A percentile compares a stretch with the other conserved stretches of the same genome.
Evolutionary conservation across 306 rosid species (phyloP).

Genomic region (Fragaria iinumae): DNA sequence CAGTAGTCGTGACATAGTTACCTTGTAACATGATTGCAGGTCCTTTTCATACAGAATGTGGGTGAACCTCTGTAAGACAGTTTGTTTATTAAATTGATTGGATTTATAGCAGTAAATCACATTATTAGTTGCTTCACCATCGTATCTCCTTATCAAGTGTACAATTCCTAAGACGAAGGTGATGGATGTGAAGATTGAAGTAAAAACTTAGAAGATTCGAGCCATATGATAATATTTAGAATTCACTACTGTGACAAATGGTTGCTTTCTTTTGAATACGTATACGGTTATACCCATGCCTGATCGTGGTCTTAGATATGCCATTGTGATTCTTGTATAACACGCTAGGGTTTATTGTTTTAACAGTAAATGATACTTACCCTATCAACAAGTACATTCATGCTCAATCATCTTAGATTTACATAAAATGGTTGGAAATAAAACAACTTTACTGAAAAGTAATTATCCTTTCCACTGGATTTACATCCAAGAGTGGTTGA

Average conservation of each 20-base stretch:
- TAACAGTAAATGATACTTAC: too few species aligned
- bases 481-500: too few species aligned
- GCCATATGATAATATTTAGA: not conserved
- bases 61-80: not conserved
- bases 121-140: not conserved
- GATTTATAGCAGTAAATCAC: not conserved
- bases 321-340: not conserved
- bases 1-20: not conserved
- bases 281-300: not conserved
- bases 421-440: too few species aligned
- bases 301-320: not conserved
- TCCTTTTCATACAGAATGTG: not conserved
- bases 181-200: not conserved
- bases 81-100: not conserved
- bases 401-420: too few species aligned
- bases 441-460: too few species aligned
- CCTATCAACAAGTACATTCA: too few species aligned
- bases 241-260: not conserved
- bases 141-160: not conserved
- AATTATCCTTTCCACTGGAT: too few species aligned
- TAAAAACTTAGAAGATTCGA: not conserved
- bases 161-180: not conserved
- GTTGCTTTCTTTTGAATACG: not conserved
- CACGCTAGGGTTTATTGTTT: not conserved
- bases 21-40: not conserved